Conservation (phyloP, 768 basidiomycete species). For the Lactifluus volemus region DNA sequence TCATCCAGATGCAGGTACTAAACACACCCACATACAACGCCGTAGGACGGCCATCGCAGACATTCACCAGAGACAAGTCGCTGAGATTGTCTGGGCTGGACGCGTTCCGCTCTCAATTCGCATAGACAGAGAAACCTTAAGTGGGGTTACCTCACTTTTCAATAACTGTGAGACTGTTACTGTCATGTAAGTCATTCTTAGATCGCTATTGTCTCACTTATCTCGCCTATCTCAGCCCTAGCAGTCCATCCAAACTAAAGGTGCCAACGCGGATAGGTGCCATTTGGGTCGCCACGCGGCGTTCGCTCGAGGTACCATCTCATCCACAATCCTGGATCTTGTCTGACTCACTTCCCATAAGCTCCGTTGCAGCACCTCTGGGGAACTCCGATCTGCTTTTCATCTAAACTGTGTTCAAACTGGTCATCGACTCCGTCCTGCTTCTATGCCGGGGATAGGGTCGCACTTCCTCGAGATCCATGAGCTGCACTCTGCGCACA, state of each 20-base stretch:
- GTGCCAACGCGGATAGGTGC: conserved; percentile 15
- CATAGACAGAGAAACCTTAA: conserved; percentile 8
- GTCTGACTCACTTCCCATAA: not conserved
- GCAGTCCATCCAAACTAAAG: conserved; percentile 3
- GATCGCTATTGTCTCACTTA: not conserved
- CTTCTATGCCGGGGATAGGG: conserved; percentile 7
- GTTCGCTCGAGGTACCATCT: conserved; percentile 8
- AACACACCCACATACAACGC: conserved; percentile 9
- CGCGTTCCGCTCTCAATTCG: conserved; percentile 13
- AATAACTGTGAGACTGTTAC: conserved; percentile 13
- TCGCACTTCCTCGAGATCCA: conserved; percentile 5
- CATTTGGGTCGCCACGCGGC: conserved; percentile 13
- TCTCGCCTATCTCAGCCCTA: not conserved
- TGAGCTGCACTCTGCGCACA: conserved; percentile 1
- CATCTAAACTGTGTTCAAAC: conserved; percentile 11
- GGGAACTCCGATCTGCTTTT: conserved; percentile 6
- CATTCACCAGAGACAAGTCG: conserved; percentile 4
- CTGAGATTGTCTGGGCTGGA: conserved; percentile 17
- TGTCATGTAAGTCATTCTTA: not conserved
- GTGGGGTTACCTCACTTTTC: conserved; percentile 6
- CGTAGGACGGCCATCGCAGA: conserved; percentile 11
- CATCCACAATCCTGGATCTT: not conserved
- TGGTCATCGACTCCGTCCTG: not conserved
- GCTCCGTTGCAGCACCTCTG: conserved; percentile 9
- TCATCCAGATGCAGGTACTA: not conserved